Percentiles rank a stretch among this genome's conserved stretches.
Conservation (phyloP, 176 grass and related monocot species). For the Luzula sylvatica region DNA sequence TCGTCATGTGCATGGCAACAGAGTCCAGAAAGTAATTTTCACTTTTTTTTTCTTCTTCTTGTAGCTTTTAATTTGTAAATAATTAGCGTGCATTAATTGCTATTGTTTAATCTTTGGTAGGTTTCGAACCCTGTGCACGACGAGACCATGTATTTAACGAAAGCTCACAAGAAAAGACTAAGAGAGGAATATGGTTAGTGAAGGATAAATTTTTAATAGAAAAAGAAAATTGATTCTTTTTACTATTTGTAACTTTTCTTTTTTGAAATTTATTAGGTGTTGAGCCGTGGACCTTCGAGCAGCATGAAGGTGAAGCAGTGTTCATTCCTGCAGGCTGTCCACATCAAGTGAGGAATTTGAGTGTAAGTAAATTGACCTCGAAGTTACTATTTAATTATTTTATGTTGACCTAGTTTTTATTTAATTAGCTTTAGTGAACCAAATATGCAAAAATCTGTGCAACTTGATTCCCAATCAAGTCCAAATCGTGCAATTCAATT, state of each 20-base stretch:
- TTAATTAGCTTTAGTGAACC: neutral
- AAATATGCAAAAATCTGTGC: too few species aligned
- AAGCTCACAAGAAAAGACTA: slow-evolving; percentile 55
- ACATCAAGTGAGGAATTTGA: slow-evolving; percentile 25
- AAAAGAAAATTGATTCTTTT: too few species aligned
- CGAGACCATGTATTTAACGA: slow-evolving; percentile 54
- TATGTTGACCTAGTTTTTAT: neutral
- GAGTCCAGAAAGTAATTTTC: slow-evolving; percentile 52
- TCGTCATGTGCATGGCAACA: slow-evolving; percentile 42
- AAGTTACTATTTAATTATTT: neutral
- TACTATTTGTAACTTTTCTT: too few species aligned
- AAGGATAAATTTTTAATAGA: too few species aligned
- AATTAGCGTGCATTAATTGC: slow-evolving; percentile 10
- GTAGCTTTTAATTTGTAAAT: neutral
- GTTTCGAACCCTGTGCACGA: slow-evolving; percentile 62
- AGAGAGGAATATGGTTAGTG: slow-evolving; percentile 64
- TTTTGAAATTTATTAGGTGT: slow-evolving; percentile 3
- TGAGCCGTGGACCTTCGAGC: slow-evolving; percentile 22
- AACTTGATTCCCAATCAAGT: too few species aligned
- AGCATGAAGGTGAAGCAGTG: slow-evolving; percentile 18
- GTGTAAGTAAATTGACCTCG: slow-evolving; percentile 8
- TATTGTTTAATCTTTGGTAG: slow-evolving; percentile 24
- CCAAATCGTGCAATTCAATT: too few species aligned
- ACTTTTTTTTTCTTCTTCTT: neutral
- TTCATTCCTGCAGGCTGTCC: slow-evolving; percentile 25